Conservation (phyloP, 306 rosid genomes). For the Potentilla sterilis region DNA sequence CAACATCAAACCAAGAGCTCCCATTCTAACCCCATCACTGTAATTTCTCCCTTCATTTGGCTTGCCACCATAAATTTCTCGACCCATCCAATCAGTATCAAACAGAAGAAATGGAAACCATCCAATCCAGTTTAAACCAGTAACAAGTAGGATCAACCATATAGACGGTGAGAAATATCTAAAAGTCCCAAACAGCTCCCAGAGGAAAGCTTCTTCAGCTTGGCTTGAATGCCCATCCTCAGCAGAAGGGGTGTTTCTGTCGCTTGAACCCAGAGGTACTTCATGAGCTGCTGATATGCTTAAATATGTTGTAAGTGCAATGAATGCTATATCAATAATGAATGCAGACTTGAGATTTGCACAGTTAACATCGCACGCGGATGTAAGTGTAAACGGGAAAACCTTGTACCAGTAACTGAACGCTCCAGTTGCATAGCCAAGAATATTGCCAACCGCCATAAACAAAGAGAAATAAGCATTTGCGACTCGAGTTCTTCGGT, state of each 20-base stretch:
- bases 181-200: constrained; percentile 89
- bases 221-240: constrained; percentile 53
- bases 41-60: constrained; percentile 75
- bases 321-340: constrained; percentile 58
- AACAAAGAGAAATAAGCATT: constrained; percentile 90
- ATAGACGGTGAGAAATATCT: constrained; percentile 65
- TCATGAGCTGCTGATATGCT: constrained; percentile 74
- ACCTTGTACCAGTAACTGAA: constrained; percentile 82
- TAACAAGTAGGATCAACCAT: constrained; percentile 74
- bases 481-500: constrained; percentile 89
- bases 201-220: constrained; percentile 80
- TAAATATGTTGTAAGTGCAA: constrained; percentile 58
- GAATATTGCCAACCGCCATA: constrained; percentile 92
- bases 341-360: constrained; percentile 99
- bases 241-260: constrained; percentile 20
- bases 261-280: constrained; percentile 51
- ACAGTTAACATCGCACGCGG: constrained; percentile 72
- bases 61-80: constrained; percentile 95
- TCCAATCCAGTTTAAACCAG: constrained; percentile 84
- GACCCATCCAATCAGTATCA: constrained; percentile 99
- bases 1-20: constrained; percentile 85
- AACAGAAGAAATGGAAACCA: constrained; percentile 95
- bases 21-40: constrained; percentile 85
- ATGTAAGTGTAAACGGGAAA: constrained; percentile 60
- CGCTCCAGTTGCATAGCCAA: constrained; percentile 88